Conservation (phyloP, 2,329 filamentous ascomycete genomes). For the Fusarium phyllophilum region DNA sequence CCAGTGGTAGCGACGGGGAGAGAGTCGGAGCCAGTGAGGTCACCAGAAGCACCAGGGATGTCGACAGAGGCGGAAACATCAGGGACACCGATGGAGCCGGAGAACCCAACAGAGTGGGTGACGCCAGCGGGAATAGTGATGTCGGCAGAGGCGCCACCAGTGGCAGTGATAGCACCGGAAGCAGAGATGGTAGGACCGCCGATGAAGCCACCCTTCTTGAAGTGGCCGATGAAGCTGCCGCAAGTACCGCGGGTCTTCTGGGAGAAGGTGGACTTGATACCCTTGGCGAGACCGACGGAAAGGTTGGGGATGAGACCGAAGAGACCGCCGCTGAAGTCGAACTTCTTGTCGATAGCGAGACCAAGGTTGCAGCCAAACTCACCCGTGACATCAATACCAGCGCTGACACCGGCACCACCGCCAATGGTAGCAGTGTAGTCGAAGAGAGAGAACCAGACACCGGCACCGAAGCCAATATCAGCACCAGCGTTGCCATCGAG, state of each 20-base stretch:
- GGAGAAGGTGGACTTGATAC: conserved; percentile 25
- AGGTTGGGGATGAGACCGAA: conserved; percentile 53
- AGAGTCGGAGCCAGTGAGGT: not conserved
- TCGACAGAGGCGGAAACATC: not conserved
- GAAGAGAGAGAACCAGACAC: conserved; percentile 62
- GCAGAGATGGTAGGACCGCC: conserved; percentile 22
- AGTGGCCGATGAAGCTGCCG: conserved; percentile 27
- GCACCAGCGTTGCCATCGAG: conserved; percentile 49
- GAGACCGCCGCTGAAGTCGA: conserved; percentile 43
- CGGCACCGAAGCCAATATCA: conserved; percentile 52
- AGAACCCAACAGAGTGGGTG: conserved; percentile 11
- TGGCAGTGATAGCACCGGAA: conserved; percentile 24
- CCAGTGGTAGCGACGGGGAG: not conserved
- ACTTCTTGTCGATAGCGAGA: conserved; percentile 33
- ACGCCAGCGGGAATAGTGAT: conserved; percentile 18
- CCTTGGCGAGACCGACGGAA: conserved; percentile 49
- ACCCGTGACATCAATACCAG: conserved; percentile 46
- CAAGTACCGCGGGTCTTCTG: conserved; percentile 30
- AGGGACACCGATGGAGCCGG: conserved; percentile 2
- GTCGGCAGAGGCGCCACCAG: conserved; percentile 2
- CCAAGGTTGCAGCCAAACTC: conserved; percentile 37
- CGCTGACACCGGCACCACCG: conserved; percentile 46
- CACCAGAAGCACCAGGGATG: conserved; percentile 6
- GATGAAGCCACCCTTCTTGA: conserved; percentile 21
- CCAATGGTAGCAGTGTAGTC: conserved; percentile 60